Evolutionary conservation across 768 basidiomycete species (phyloP).

Genomic region (Lactarius vividus): DNA sequence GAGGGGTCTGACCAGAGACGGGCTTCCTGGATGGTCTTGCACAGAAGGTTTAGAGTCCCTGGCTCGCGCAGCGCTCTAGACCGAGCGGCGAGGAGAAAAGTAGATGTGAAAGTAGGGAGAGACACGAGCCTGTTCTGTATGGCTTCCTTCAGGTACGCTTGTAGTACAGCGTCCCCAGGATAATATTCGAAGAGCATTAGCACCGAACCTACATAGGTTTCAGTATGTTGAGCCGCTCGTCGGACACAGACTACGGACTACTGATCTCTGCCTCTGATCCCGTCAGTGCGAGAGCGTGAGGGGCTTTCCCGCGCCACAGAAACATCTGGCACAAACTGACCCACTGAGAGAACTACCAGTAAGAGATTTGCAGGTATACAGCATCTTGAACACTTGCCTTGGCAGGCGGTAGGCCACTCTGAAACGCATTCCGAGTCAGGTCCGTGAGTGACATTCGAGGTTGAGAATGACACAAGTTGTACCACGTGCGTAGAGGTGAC

Average conservation of each 20-base stretch:
- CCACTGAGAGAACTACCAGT: constrained; percentile 49
- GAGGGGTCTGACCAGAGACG: constrained; percentile 59
- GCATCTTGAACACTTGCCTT: constrained; percentile 47
- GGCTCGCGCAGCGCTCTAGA: constrained; percentile 61
- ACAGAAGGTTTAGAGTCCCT: constrained; percentile 68
- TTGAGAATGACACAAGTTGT: not conserved
- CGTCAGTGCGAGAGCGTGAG: constrained; percentile 32
- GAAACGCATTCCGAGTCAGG: constrained; percentile 70
- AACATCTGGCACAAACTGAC: constrained; percentile 59
- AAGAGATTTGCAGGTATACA: constrained; percentile 1
- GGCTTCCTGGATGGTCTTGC: constrained; percentile 58
- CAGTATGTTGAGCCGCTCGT: not conserved
- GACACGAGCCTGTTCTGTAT: constrained; percentile 56
- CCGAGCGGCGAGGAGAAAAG: constrained; percentile 64
- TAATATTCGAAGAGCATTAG: constrained; percentile 64
- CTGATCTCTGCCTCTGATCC: constrained; percentile 56
- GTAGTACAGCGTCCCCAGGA: constrained; percentile 67
- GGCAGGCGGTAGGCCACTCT: constrained; percentile 59
- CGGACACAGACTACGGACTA: constrained; percentile 43
- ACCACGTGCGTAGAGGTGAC: not conserved
- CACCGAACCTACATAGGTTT: constrained; percentile 54
- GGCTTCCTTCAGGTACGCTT: constrained; percentile 60
- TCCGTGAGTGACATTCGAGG: constrained; percentile 60
- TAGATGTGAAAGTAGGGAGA: constrained; percentile 56
- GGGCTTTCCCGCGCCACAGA: constrained; percentile 44